Conservation (phyloP, 805 yeast species). For the Metschnikowia shivogae region DNA sequence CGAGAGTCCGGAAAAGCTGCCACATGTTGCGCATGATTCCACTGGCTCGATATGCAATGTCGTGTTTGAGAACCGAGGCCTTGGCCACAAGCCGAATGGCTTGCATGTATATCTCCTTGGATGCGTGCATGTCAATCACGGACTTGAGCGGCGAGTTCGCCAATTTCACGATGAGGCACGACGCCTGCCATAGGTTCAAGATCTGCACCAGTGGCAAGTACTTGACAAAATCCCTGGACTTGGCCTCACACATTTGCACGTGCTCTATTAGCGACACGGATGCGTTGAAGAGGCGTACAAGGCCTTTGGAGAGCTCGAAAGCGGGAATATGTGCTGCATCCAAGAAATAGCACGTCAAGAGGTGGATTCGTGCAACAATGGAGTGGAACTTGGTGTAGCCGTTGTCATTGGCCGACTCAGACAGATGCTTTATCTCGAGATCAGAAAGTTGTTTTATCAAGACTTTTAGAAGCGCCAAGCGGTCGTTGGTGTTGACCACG, state of each 20-base stretch:
- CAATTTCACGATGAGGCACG: slow-evolving; percentile 76
- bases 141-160: slow-evolving; percentile 69
- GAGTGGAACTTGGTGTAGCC: slow-evolving; percentile 67
- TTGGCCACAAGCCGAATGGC: slow-evolving; percentile 67
- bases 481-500: slow-evolving; percentile 61
- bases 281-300: slow-evolving; percentile 75
- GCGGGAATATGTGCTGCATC: slow-evolving; percentile 50
- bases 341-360: slow-evolving; percentile 76
- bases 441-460: slow-evolving; percentile 71
- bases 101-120: slow-evolving; percentile 61
- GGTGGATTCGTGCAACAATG: slow-evolving; percentile 72
- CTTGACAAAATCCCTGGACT: slow-evolving; percentile 59
- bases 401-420: slow-evolving; percentile 45
- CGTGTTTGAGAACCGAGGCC: slow-evolving; percentile 86
- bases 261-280: slow-evolving; percentile 69
- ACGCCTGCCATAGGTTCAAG: slow-evolving; percentile 85
- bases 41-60: slow-evolving; percentile 86
- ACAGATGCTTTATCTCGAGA: slow-evolving; percentile 53
- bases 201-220: slow-evolving; percentile 83
- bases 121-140: slow-evolving; percentile 65
- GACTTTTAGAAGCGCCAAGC: slow-evolving; percentile 69
- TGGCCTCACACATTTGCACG: slow-evolving; percentile 55
- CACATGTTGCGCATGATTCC: slow-evolving; percentile 94
- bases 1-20: slow-evolving; percentile 73
- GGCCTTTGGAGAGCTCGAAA: slow-evolving; percentile 67